Evolutionary conservation across 371 early-diverging fungal species (phyloP).

Genomic region (Encephalitozoon romaleae): DNA sequence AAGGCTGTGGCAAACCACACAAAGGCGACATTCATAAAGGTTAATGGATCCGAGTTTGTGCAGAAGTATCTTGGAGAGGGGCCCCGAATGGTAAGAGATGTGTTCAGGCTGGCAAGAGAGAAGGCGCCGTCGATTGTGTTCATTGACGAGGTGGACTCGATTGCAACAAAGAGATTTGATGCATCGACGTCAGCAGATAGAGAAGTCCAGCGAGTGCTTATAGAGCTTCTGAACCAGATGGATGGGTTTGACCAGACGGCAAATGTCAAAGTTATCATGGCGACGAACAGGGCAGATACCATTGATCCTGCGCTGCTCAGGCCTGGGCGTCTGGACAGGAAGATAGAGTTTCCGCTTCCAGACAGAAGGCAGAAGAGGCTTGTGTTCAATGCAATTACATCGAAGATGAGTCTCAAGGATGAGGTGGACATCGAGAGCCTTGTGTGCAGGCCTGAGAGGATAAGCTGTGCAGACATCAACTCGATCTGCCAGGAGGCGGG

Average conservation of each 20-base stretch:
- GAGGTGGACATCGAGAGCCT: conserved; percentile 97
- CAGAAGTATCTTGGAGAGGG: conserved; percentile 85
- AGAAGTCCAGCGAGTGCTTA: conserved; percentile 95
- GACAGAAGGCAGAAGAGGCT: conserved; percentile 96
- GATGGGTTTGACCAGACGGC: conserved; percentile 97
- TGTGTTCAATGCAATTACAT: conserved; percentile 86
- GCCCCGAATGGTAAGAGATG: conserved; percentile 65
- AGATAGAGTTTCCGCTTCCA: conserved; percentile 80
- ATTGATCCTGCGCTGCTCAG: conserved; percentile 88
- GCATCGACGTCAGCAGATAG: conserved; percentile 98
- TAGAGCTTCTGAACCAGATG: conserved; percentile 98
- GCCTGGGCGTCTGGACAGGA: conserved; percentile 91
- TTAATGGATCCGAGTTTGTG: conserved; percentile 86
- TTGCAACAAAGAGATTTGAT: conserved; percentile 96
- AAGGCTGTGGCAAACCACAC: conserved; percentile 88
- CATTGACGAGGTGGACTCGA: conserved; percentile 94
- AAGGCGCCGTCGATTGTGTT: conserved; percentile 81
- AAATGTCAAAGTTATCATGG: conserved; percentile 98
- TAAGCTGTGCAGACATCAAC: conserved; percentile 96
- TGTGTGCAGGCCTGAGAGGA: conserved; percentile 88
- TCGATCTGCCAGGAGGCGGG: conserved; percentile 98
- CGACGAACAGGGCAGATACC: conserved; percentile 95
- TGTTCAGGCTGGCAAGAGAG: conserved; percentile 65
- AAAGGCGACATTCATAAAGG: conserved; percentile 68
- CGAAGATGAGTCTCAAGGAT: conserved; percentile 92